Conservation (phyloP, 176 grass and related monocot species). For the Eragrostis nindensis region DNA sequence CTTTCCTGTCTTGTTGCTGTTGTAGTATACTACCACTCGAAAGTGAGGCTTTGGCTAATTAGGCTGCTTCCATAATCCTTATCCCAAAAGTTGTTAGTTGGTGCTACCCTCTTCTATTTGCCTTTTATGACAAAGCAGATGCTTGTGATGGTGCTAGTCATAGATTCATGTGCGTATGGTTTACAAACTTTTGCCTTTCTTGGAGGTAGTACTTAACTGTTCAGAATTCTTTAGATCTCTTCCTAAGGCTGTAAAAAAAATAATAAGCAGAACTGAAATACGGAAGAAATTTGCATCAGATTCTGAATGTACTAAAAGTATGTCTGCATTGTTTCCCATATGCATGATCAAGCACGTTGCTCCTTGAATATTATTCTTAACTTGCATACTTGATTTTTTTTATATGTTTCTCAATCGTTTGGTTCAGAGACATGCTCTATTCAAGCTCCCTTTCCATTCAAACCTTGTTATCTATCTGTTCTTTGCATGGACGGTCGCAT, state of each 20-base stretch:
- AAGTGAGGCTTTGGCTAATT: constrained; percentile 24
- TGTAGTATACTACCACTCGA: constrained; percentile 12
- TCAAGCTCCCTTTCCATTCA: constrained; percentile 13
- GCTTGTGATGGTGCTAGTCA: constrained; percentile 8
- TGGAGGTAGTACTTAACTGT: constrained; percentile 17
- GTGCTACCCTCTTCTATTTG: constrained; percentile 1
- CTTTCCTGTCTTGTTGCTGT: constrained; percentile 30
- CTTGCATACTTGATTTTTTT: neutral
- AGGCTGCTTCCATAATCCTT: neutral
- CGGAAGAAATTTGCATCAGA: neutral
- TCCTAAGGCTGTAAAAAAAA: neutral
- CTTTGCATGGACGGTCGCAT: constrained; percentile 13
- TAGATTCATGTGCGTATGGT: constrained; percentile 36
- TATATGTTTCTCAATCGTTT: neutral
- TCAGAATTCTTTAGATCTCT: neutral
- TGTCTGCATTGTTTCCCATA: neutral
- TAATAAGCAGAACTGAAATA: neutral
- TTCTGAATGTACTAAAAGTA: neutral
- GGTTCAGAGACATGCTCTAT: neutral
- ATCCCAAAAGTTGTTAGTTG: constrained; percentile 17
- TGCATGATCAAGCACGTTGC: neutral
- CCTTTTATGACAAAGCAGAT: constrained; percentile 4
- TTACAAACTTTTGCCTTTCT: constrained; percentile 7
- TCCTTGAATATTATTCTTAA: neutral
- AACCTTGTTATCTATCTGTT: neutral